These are phyloP conservation scores for Cercospora beticola DNA, from an alignment of 2,329 filamentous ascomycete genomes.

Conservation along the genomic window DNA sequence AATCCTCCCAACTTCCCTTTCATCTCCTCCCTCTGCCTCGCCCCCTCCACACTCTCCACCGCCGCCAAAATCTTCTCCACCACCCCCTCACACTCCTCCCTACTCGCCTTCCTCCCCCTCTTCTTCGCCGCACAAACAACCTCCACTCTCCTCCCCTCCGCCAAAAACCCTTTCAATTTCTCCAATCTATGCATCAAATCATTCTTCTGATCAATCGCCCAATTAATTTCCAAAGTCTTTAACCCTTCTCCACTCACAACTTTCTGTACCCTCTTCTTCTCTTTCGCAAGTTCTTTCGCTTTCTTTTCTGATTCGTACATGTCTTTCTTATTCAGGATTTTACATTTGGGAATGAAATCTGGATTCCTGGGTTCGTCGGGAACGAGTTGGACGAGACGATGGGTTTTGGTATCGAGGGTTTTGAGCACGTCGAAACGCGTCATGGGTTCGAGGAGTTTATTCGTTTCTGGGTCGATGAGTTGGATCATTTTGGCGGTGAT, in stretches of 20 bases:
- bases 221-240: constrained; percentile 88
- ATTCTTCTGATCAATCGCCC: constrained; percentile 70
- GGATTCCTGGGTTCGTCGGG: constrained; percentile 26
- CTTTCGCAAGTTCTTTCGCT: constrained; percentile 44
- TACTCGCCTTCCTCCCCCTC: constrained; percentile 58
- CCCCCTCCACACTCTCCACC: constrained; percentile 45
- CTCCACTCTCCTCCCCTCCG: constrained; percentile 73
- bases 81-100: constrained; percentile 61
- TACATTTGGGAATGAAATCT: constrained; percentile 65
- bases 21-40: constrained; percentile 48
- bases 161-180: constrained; percentile 67
- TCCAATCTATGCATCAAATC: constrained; percentile 73
- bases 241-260: constrained; percentile 42
- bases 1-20: constrained; percentile 50
- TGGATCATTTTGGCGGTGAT: constrained; percentile 49
- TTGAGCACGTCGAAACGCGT: constrained; percentile 42
- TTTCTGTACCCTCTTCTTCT: constrained; percentile 48
- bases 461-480: constrained; percentile 43
- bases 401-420: constrained; percentile 50
- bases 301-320: constrained; percentile 49
- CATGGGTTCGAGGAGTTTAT: constrained; percentile 34
- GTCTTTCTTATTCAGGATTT: constrained; percentile 61
- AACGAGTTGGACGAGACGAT: constrained; percentile 54
- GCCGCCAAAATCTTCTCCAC: constrained; percentile 53
- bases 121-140: constrained; percentile 68